Evolutionary conservation across 1,284 basidiomycete species (phyloP).

Genomic region (Melampsora larici-populina): DNA sequence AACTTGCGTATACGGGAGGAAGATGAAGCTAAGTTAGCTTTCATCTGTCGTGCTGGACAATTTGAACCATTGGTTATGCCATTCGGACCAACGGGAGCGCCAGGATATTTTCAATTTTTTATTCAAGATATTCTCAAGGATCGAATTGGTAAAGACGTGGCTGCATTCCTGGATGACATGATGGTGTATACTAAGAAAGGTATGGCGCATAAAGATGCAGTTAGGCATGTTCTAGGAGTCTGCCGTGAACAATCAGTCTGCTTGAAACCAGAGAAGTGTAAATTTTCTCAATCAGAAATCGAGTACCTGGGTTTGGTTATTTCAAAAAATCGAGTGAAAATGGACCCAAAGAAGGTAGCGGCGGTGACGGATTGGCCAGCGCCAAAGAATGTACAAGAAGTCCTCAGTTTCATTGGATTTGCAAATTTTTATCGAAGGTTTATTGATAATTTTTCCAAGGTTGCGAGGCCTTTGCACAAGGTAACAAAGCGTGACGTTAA

Average conservation of each 20-base stretch:
- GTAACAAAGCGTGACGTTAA: background rate
- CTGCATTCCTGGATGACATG: too few species aligned
- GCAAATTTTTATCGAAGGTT: too few species aligned
- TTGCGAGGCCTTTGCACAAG: background rate
- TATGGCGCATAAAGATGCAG: background rate
- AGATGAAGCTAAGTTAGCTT: background rate
- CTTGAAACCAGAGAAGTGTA: background rate
- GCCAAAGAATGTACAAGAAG: background rate
- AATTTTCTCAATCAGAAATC: conserved; percentile 16
- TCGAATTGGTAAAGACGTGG: too few species aligned
- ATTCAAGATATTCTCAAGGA: too few species aligned
- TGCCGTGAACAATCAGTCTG: background rate
- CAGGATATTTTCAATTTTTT: too few species aligned
- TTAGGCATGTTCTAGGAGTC: background rate
- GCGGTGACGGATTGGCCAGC: conserved; percentile 1
- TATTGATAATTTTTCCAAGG: background rate
- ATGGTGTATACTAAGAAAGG: background rate
- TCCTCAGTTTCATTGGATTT: conserved; percentile 10
- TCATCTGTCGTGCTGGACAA: conserved; percentile 7
- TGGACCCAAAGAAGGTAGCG: conserved; percentile 14
- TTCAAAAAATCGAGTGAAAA: background rate
- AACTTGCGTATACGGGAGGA: background rate
- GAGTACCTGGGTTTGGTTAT: conserved; percentile 15
- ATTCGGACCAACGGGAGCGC: too few species aligned
- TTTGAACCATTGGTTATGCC: too few species aligned